phyloP scores from a whole-genome alignment of 345 rosid genomes.

The Brassica incana region DNA sequence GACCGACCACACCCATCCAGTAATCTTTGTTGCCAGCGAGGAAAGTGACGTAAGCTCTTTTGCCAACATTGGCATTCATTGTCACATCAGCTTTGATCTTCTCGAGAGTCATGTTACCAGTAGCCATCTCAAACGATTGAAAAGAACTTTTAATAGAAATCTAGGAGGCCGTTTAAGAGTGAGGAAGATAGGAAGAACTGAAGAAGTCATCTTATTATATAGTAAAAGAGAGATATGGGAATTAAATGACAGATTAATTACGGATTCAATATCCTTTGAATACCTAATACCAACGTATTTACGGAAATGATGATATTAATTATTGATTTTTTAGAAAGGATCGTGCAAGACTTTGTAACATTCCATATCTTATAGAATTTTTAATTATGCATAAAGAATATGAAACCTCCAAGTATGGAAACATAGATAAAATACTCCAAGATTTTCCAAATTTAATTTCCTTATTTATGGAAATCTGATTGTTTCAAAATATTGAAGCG shows the following conservation, averaged over 20 bases:
- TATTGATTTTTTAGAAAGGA: too few relatives aligned
- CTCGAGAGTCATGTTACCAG: background rate
- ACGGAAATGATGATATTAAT: background rate
- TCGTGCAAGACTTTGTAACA: background rate
- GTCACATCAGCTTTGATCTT: background rate
- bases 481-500: background rate
- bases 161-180: background rate
- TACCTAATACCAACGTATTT: too few relatives aligned
- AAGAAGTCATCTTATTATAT: background rate
- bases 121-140: background rate
- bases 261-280: too few relatives aligned
- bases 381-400: background rate
- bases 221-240: background rate
- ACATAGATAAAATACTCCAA: background rate
- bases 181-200: background rate
- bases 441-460: background rate
- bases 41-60: background rate
- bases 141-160: background rate
- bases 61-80: background rate
- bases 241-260: background rate
- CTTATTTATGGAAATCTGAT: background rate
- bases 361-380: background rate
- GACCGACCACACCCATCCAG: constrained; percentile 9
- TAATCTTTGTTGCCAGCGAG: constrained; percentile 3
- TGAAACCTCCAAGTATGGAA: background rate